Evolutionary conservation across 1,284 basidiomycete genomes (phyloP).

Genomic region (Malassezia restricta): DNA sequence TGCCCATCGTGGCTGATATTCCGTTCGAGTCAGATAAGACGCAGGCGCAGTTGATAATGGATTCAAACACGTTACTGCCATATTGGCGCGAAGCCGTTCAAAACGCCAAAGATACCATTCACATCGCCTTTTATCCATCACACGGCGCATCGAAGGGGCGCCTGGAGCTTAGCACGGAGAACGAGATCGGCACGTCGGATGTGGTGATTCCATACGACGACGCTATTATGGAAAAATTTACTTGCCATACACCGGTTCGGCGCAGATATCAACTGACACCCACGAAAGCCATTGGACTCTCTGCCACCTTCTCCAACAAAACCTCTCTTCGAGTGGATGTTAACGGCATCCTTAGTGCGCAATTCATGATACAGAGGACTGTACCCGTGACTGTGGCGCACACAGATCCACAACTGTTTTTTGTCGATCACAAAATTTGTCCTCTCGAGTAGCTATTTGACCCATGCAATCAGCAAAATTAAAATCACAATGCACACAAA

Average conservation of each 20-base stretch:
- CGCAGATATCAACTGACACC: conserved; percentile 2
- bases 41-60: conserved; percentile 12
- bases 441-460: conserved; percentile 19
- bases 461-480: conserved; percentile 31
- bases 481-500: conserved; percentile 30
- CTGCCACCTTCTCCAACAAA: conserved; percentile 27
- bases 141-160: not conserved
- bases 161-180: conserved; percentile 6
- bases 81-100: conserved; percentile 6
- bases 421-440: too few species aligned
- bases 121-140: not conserved
- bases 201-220: conserved; percentile 6
- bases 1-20: not conserved
- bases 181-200: conserved; percentile 7
- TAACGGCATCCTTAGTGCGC: conserved; percentile 31
- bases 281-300: conserved; percentile 19
- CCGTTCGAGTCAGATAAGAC: not conserved
- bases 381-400: too few species aligned
- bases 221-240: conserved; percentile 11
- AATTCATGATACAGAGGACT: conserved; percentile 25
- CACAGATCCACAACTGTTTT: too few species aligned
- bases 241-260: not conserved
- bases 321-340: conserved; percentile 31
- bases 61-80: conserved; percentile 3
- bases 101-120: conserved; percentile 2